A percentile compares a stretch with the other conserved stretches of the same genome.
Conservation (phyloP, 2,329 filamentous ascomycete species). For the Plenodomus lindquistii region DNA sequence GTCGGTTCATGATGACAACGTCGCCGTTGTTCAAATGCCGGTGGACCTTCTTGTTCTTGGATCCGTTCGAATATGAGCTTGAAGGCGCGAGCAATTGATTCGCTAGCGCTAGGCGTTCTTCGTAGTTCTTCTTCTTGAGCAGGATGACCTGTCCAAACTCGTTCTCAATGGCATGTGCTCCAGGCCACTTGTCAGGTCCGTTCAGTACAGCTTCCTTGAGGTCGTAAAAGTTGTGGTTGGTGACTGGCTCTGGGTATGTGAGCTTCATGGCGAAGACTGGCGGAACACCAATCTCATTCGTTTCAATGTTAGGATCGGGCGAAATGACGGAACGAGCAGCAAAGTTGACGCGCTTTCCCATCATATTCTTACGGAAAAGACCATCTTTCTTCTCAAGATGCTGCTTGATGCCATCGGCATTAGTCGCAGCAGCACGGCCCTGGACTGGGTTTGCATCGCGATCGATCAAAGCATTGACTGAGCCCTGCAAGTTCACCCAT, state of each 20-base stretch:
- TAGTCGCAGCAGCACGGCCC: slow-evolving; percentile 74
- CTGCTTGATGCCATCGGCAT: slow-evolving; percentile 96
- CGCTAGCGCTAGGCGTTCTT: slow-evolving; percentile 85
- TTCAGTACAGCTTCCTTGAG: slow-evolving; percentile 96
- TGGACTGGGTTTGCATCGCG: slow-evolving; percentile 82
- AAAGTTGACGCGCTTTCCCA: slow-evolving; percentile 99
- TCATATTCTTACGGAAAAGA: slow-evolving; percentile 99
- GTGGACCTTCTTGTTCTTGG: slow-evolving; percentile 93
- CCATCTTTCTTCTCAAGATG: slow-evolving; percentile 98
- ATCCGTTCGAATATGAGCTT: slow-evolving; percentile 71
- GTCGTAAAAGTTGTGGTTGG: slow-evolving; percentile 94
- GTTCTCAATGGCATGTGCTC: slow-evolving; percentile 91
- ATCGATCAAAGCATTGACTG: slow-evolving; percentile 91
- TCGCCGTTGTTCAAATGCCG: slow-evolving; percentile 95
- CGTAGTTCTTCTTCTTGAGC: slow-evolving; percentile 80
- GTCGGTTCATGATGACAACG: slow-evolving; percentile 97
- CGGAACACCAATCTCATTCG: slow-evolving; percentile 96
- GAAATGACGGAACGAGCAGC: slow-evolving; percentile 97
- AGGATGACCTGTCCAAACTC: slow-evolving; percentile 92
- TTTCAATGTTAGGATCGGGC: slow-evolving; percentile 97
- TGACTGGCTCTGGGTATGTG: slow-evolving; percentile 96
- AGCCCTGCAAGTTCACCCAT: slow-evolving; percentile 82
- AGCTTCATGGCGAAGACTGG: slow-evolving; percentile 97
- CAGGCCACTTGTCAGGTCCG: slow-evolving; percentile 90
- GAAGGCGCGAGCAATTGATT: slow-evolving; percentile 91